Base-by-base conservation (phyloP, 2,329 filamentous ascomycete genomes). In the Clonostachys sp. region DNA sequence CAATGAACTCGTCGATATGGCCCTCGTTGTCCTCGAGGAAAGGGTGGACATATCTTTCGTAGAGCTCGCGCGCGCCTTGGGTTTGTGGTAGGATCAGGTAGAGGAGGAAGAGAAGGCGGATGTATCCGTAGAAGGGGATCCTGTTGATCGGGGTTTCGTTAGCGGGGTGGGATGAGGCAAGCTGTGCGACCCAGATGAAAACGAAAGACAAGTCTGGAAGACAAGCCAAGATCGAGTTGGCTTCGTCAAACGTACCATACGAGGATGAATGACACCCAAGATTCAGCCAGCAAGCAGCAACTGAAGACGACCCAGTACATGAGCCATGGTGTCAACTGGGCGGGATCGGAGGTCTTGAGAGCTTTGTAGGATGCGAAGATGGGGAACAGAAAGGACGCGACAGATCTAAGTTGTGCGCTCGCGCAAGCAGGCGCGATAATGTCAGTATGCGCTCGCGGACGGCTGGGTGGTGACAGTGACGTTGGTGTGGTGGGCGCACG, bases 261-360 rank as follows among this genome's bases (percentile, higher is more conserved):
- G 42, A 97, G 79, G 61, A 97, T 84, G 71, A 92, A 96, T 59
- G 86, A 83, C 48, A 87, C 84, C 81, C 91, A 95, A 42, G 87
- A 91, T 72, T 97, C 94, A 67, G 84, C 81, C 51, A 94, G 80
- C 48, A 91, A 77, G 58, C 85, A 82, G 64, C 89, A 86, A 51
- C 89, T 88, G 54, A 96, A 81, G 20, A 96, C 90, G 51, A 96
- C 90, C 87, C 92, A 99, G 79, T 97, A 99, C 87, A 97, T 97
- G 55, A 97, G 81, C 94, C 94, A 99, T 84, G 92, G 92, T 53
- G 89, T 89, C 50, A 96, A 79, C 63, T 95, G 84, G 36, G 89
- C 86, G 3, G 91, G 91, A 66, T 96, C 89, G 45, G 87, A 87
- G 14, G 90, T 91, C 71, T 94, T 92, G 62, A 99, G 86, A 44